Evolutionary conservation across 1,284 basidiomycete species (phyloP), one percentile per base, ranked within the genome.

Genomic region (Ganoderma sinense): DNA sequence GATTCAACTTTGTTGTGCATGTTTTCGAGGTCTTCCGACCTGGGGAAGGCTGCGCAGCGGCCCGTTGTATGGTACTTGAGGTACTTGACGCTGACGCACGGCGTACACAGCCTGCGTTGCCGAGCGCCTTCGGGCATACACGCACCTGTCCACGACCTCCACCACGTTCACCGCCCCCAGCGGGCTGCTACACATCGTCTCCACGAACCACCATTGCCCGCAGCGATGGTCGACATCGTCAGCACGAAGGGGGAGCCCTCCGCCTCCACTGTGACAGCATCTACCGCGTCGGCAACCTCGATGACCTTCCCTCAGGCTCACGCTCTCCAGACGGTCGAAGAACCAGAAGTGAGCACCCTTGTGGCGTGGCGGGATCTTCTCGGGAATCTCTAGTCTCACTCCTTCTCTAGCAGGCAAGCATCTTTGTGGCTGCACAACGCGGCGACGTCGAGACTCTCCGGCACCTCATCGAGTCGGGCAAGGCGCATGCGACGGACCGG

Each of bases 351-450:
- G 65, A 69, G 76, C 71, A 26, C 23, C 40, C 59, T 55, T 56
- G 29, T 59, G 40, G 7, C 43, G 29, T 18, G 39, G 29, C 40
- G n/a, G n/a, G n/a, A 13, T 40, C 29, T 43, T 26, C n/a, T 20
- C 16, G 45, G 29, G 58, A 31, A 65, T 68, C 45, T 56, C 53
- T 66, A 26, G 64, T 43, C 14, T 61, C 13, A 59, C 4, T 13
- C 23, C 48, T 7, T 36, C 31, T 36, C 20, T 20, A 56, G 4
- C 65, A 84, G 81, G 76, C 76, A 41, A 92, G 88, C 68, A 92
- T 98, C 48, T 96, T 98, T 78, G 84, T 93, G 4, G 93, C 96
- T 14, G 91, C 96, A 0, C 97, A 98, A 78, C 86, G 94, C 62
- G 97, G 97, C 41, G 96, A 98, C 76, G 84, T 95, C 1, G 81